Conservation (phyloP, 805 yeast species). For the Ogataea parapolymorpha region DNA sequence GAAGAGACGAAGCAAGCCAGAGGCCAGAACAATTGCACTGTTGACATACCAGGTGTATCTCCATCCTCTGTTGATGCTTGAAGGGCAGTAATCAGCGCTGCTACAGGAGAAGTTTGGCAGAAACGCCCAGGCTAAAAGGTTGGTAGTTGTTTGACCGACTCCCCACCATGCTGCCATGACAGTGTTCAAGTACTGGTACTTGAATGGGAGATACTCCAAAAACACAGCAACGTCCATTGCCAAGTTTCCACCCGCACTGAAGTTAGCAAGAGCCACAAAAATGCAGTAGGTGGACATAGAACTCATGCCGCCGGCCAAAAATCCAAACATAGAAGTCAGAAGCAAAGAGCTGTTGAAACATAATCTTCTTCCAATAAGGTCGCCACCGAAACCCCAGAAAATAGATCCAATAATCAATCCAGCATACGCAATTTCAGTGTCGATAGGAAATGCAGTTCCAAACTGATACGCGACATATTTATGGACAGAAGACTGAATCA, state of each 20-base stretch:
- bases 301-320: constrained; percentile 46
- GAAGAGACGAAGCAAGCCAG: constrained; percentile 47
- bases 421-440: constrained; percentile 42
- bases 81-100: constrained; percentile 45
- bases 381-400: constrained; percentile 53
- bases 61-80: constrained; percentile 56
- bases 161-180: constrained; percentile 60
- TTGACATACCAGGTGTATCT: constrained; percentile 53
- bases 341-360: constrained; percentile 48
- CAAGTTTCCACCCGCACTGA: constrained; percentile 51
- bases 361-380: constrained; percentile 46
- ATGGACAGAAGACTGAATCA: constrained; percentile 45
- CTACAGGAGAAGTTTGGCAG: constrained; percentile 41
- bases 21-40: constrained; percentile 49
- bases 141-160: constrained; percentile 54
- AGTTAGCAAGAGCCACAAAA: constrained; percentile 38
- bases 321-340: constrained; percentile 43
- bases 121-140: constrained; percentile 53
- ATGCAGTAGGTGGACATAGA: constrained; percentile 44
- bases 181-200: constrained; percentile 46
- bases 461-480: constrained; percentile 40
- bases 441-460: constrained; percentile 36
- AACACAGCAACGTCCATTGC: constrained; percentile 48
- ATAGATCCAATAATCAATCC: constrained; percentile 49
- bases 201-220: constrained; percentile 46